These are phyloP conservation scores for Termitomyces sp. DNA, from an alignment of 768 basidiomycete species.

Conservation along the genomic window DNA sequence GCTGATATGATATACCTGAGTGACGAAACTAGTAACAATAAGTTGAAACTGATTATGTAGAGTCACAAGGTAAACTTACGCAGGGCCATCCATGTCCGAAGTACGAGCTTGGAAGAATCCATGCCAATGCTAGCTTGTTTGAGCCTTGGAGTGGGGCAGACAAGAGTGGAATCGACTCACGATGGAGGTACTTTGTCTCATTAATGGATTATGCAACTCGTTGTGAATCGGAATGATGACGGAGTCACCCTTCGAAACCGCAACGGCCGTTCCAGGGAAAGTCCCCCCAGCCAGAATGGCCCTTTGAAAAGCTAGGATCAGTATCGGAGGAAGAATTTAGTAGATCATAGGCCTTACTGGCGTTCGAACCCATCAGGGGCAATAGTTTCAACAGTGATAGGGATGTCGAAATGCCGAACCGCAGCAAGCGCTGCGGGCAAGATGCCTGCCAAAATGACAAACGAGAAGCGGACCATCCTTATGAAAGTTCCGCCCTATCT, in stretches of 20 bases:
- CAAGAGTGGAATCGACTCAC: slow-evolving; percentile 5
- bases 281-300: slow-evolving; percentile 18
- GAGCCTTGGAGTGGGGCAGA: neutral
- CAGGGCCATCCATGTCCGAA: slow-evolving; percentile 33
- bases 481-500: neutral
- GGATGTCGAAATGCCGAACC: slow-evolving; percentile 16
- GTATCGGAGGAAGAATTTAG: neutral
- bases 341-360: slow-evolving; percentile 1
- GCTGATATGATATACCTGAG: slow-evolving; percentile 31
- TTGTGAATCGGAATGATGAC: slow-evolving; percentile 21
- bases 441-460: slow-evolving; percentile 9
- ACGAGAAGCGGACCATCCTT: slow-evolving; percentile 15
- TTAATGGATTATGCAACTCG: slow-evolving; percentile 16
- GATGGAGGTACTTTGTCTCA: slow-evolving; percentile 24
- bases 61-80: slow-evolving; percentile 18
- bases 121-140: slow-evolving; percentile 26
- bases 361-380: slow-evolving; percentile 19
- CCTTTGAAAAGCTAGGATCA: slow-evolving; percentile 1
- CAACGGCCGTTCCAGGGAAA: slow-evolving; percentile 18
- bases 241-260: slow-evolving; percentile 19
- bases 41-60: neutral
- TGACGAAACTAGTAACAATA: slow-evolving; percentile 31
- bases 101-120: slow-evolving; percentile 32
- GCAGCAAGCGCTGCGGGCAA: slow-evolving; percentile 17
- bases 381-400: slow-evolving; percentile 10